Percentiles rank a stretch among this genome's conserved stretches.
Conservation (phyloP, 1,284 basidiomycete species). For the Cutaneotrichosporon dermatis region DNA sequence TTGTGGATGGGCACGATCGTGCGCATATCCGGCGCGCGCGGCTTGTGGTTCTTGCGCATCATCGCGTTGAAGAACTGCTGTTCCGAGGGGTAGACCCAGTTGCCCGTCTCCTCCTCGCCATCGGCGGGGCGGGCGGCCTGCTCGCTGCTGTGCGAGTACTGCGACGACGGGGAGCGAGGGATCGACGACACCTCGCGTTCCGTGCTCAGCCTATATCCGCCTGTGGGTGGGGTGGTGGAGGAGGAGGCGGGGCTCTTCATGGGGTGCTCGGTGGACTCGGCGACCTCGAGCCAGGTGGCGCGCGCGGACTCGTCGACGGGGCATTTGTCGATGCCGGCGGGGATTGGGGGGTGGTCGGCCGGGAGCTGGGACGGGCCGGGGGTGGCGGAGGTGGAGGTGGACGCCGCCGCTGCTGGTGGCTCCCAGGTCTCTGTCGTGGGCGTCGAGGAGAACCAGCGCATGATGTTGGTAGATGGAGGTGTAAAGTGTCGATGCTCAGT, state of each 20-base stretch:
- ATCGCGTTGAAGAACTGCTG: constrained; percentile 95
- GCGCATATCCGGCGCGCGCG: constrained; percentile 76
- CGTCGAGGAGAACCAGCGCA: constrained; percentile 9
- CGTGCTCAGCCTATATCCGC: constrained; percentile 30
- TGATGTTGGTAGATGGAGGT: not conserved
- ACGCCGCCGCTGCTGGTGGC: not conserved
- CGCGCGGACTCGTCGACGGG: constrained; percentile 61
- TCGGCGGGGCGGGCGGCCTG: constrained; percentile 44
- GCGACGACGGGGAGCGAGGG: constrained; percentile 54
- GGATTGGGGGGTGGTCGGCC: constrained; percentile 21
- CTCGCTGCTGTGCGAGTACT: constrained; percentile 20
- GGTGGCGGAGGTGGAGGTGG: not conserved
- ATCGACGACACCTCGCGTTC: constrained; percentile 84
- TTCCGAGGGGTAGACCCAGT: constrained; percentile 98
- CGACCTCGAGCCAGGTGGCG: constrained; percentile 46
- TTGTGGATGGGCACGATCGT: constrained; percentile 98
- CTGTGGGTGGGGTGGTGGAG: constrained; percentile 17
- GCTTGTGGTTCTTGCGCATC: constrained; percentile 82
- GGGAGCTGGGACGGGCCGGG: not conserved
- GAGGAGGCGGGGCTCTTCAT: constrained; percentile 33
- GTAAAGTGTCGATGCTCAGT: not conserved
- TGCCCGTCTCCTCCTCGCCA: constrained; percentile 48
- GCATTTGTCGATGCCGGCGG: constrained; percentile 55
- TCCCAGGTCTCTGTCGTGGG: not conserved
- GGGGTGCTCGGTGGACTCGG: constrained; percentile 32